Evolutionary conservation across 495 filamentous ascomycete genomes (phyloP).

Genomic region (Tuber aestivum): DNA sequence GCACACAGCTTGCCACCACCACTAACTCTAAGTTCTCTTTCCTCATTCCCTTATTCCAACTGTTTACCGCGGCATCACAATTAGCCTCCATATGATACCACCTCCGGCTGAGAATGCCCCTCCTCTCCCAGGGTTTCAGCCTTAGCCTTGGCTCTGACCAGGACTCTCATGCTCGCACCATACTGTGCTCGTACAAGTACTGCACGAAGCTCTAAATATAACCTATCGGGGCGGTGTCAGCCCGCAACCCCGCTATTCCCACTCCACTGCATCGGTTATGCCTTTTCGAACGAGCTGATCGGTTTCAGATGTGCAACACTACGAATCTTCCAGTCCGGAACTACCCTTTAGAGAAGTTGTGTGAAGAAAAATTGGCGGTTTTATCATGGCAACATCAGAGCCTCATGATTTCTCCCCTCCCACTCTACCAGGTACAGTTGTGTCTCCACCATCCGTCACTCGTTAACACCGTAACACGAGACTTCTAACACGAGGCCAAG

Average conservation of each 20-base stretch:
- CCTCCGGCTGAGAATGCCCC: conserved; percentile 20
- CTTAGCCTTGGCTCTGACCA: conserved; percentile 19
- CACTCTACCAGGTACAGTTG: background rate
- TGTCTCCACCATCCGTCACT: background rate
- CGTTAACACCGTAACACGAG: background rate
- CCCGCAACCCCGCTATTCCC: conserved; percentile 23
- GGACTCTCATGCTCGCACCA: background rate
- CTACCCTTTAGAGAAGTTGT: background rate
- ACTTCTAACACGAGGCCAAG: background rate
- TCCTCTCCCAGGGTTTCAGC: conserved; percentile 21
- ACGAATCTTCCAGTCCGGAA: background rate
- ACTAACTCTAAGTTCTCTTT: background rate
- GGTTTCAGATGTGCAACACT: background rate
- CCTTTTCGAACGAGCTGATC: background rate
- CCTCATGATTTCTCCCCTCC: background rate
- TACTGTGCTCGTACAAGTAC: too few species aligned
- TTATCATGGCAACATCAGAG: background rate
- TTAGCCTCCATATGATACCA: background rate
- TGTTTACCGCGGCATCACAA: background rate
- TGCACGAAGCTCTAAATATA: conserved; percentile 19
- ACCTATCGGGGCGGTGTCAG: conserved; percentile 20
- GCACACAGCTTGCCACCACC: background rate
- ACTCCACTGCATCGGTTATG: background rate
- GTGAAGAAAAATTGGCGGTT: background rate
- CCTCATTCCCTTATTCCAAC: background rate